Evolutionary conservation across 345 rosid genomes (phyloP).

Genomic region (Clausena lansium): DNA sequence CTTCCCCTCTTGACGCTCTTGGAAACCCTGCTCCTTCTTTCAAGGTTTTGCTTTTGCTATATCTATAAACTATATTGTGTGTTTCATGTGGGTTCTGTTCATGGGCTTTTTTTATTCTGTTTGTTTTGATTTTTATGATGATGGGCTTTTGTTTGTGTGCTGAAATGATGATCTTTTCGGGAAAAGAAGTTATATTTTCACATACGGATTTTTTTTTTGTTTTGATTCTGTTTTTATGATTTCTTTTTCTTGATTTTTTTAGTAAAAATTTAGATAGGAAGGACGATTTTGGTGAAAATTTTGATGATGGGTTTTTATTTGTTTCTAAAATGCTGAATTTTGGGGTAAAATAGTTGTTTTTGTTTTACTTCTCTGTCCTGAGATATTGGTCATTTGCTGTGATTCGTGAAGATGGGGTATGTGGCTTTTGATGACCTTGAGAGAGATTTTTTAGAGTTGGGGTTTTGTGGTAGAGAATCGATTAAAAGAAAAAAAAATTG

Average conservation of each 20-base stretch:
- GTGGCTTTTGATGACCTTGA: not conserved
- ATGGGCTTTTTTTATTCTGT: not conserved
- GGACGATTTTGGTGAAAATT: not conserved
- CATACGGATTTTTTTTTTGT: conserved; percentile 3
- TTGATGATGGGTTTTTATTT: not conserved
- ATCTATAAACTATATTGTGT: not conserved
- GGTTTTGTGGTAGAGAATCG: not conserved
- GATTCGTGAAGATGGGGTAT: not conserved
- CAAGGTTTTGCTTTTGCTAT: conserved; percentile 43
- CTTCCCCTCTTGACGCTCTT: conserved; percentile 59
- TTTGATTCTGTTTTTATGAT: not conserved
- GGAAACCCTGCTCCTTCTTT: conserved; percentile 65
- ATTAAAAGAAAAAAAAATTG: not conserved
- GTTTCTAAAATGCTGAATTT: not conserved
- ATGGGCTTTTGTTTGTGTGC: not conserved
- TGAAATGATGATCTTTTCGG: not conserved
- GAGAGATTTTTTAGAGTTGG: not conserved
- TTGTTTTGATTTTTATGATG: not conserved
- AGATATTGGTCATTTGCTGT: not conserved
- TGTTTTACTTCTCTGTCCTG: not conserved
- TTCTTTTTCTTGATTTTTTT: not conserved
- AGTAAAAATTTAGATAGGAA: not conserved
- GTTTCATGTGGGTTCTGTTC: not conserved
- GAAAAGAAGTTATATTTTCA: not conserved
- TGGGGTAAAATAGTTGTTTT: not conserved